Conservation (phyloP, 2,329 filamentous ascomycete genomes). For the Xylaria arbuscula region DNA sequence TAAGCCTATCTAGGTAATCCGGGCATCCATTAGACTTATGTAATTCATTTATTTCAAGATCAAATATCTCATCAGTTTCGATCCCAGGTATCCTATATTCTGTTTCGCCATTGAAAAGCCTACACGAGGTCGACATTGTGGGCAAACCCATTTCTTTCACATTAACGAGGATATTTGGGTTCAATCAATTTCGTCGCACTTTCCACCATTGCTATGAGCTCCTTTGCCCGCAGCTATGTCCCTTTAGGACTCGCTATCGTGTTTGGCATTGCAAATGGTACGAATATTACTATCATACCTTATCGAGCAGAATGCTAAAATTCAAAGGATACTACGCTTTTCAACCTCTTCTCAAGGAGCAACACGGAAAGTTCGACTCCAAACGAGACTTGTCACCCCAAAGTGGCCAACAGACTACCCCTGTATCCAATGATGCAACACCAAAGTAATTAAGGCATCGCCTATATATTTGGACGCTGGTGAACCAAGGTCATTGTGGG, state of each 20-base stretch:
- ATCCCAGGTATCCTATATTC: background rate
- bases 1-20: background rate
- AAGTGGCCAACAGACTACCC: conserved; percentile 18
- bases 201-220: conserved; percentile 40
- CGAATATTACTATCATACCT: conserved; percentile 3
- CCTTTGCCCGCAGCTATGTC: conserved; percentile 42
- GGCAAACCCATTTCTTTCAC: background rate
- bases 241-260: conserved; percentile 48
- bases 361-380: conserved; percentile 25
- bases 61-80: background rate
- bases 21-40: background rate
- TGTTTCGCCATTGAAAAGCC: background rate
- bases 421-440: conserved; percentile 11
- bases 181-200: background rate
- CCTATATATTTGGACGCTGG: background rate
- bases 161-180: background rate
- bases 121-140: background rate
- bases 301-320: conserved; percentile 14
- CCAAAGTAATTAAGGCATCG: conserved; percentile 23
- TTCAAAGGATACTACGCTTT: conserved; percentile 44
- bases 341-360: conserved; percentile 40
- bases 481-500: background rate
- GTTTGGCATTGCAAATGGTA: conserved; percentile 51
- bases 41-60: background rate
- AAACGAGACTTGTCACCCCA: conserved; percentile 14